Conservation (phyloP, 2,329 filamentous ascomycete genomes). For the Arthrocladium fulminans region DNA sequence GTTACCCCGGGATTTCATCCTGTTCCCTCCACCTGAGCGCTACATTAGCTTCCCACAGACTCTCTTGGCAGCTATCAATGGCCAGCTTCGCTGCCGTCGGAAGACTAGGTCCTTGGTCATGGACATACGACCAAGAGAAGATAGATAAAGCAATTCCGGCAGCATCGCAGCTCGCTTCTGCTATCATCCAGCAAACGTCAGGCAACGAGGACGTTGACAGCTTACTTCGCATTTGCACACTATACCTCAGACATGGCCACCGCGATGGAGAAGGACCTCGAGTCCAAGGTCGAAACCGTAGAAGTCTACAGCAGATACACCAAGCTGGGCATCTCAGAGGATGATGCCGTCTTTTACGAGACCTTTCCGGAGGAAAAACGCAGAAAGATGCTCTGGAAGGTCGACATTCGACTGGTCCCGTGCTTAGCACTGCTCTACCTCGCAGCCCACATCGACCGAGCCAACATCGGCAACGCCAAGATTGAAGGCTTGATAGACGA, state of each 20-base stretch:
- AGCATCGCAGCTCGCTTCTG: background rate
- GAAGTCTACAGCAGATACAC: slow-evolving; percentile 5
- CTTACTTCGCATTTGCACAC: background rate
- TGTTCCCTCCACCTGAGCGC: background rate
- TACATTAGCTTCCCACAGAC: background rate
- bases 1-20: background rate
- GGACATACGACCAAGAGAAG: background rate
- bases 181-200: background rate
- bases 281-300: slow-evolving; percentile 7
- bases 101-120: background rate
- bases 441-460: slow-evolving; percentile 28
- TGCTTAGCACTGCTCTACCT: slow-evolving; percentile 35
- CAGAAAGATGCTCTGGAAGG: slow-evolving; percentile 31
- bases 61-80: background rate
- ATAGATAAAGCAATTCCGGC: background rate
- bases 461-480: slow-evolving; percentile 69
- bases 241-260: background rate
- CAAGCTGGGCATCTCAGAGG: slow-evolving; percentile 1
- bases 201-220: background rate
- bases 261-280: slow-evolving; percentile 6
- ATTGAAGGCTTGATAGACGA: slow-evolving; percentile 50
- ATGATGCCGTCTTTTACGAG: slow-evolving; percentile 5
- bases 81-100: background rate
- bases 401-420: slow-evolving; percentile 38
- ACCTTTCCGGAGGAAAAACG: background rate